Percentiles rank a stretch among this genome's conserved stretches.
phyloP scores from a whole-genome alignment of 108 stramenopile genomes.

The Ochromonas danica region DNA sequence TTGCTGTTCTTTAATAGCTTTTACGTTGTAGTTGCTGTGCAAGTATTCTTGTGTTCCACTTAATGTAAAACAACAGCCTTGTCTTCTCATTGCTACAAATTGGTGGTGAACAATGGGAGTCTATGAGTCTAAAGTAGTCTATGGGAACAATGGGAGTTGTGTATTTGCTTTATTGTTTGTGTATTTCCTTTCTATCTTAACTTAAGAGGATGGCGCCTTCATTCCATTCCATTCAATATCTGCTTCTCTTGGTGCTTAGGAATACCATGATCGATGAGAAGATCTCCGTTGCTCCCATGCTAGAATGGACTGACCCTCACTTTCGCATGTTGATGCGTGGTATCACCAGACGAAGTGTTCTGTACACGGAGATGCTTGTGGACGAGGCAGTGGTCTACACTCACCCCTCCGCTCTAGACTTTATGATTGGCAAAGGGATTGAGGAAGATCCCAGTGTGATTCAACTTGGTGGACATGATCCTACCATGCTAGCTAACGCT shows the following conservation, averaged over 20 bases:
- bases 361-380: constrained; percentile 43
- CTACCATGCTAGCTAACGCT: constrained; percentile 68
- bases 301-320: constrained; percentile 40
- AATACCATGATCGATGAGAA: not conserved
- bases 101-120: too few species aligned
- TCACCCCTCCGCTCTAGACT: not conserved
- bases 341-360: constrained; percentile 31
- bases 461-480: constrained; percentile 92
- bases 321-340: constrained; percentile 40
- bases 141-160: too few species aligned
- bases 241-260: too few species aligned
- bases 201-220: too few species aligned
- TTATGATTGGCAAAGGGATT: not conserved
- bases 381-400: constrained; percentile 22
- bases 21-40: too few species aligned
- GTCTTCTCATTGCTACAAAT: too few species aligned
- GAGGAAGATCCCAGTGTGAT: constrained; percentile 65
- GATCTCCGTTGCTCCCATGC: constrained; percentile 28
- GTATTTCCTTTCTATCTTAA: too few species aligned
- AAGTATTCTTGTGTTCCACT: too few species aligned
- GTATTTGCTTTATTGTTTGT: too few species aligned
- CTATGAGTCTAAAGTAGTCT: too few species aligned
- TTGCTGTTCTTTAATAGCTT: constrained; percentile 68
- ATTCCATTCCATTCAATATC: too few species aligned
- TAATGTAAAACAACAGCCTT: too few species aligned